Conservation (phyloP, 805 yeast genomes). For the Pichia sporocuriosa region DNA sequence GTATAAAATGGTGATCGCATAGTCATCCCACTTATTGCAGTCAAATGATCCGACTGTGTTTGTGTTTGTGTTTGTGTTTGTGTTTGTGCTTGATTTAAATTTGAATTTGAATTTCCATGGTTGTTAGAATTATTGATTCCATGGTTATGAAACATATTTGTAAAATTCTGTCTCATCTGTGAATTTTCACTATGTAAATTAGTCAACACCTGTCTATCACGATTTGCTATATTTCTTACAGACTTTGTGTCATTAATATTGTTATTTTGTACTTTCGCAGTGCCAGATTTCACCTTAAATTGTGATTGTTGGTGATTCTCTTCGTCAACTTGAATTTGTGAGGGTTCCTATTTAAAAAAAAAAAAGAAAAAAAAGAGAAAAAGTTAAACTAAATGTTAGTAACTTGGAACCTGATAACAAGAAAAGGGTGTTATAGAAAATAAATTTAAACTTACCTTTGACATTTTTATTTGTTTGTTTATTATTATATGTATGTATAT, state of each 20-base stretch:
- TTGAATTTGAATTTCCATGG: no score
- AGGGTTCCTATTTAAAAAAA: conserved; percentile 14
- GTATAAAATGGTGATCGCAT: conserved; percentile 27
- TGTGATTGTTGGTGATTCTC: conserved; percentile 22
- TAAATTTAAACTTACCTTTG: conserved; percentile 14
- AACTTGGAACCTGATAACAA: no score
- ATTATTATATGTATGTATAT: no score
- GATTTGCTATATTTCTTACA: not conserved
- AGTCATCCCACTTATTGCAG: conserved; percentile 33
- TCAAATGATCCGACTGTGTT: conserved; percentile 37
- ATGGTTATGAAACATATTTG: conserved; percentile 9
- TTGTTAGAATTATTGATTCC: conserved; percentile 5
- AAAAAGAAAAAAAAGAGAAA: conserved; percentile 3
- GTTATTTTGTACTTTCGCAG: conserved; percentile 9
- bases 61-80: conserved; percentile 33
- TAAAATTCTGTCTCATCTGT: conserved; percentile 15
- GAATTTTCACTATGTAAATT: conserved; percentile 3
- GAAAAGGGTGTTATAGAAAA: no score
- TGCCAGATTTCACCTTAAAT: conserved; percentile 5
- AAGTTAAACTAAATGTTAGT: not conserved
- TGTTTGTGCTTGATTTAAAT: conserved; percentile 2
- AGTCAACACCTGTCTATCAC: conserved; percentile 4
- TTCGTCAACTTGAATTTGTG: conserved; percentile 27
- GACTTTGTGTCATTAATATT: conserved; percentile 2
- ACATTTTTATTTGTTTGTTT: no score